Base-by-base conservation (phyloP, 257 asterid genomes). In the Petunia secreta region DNA sequence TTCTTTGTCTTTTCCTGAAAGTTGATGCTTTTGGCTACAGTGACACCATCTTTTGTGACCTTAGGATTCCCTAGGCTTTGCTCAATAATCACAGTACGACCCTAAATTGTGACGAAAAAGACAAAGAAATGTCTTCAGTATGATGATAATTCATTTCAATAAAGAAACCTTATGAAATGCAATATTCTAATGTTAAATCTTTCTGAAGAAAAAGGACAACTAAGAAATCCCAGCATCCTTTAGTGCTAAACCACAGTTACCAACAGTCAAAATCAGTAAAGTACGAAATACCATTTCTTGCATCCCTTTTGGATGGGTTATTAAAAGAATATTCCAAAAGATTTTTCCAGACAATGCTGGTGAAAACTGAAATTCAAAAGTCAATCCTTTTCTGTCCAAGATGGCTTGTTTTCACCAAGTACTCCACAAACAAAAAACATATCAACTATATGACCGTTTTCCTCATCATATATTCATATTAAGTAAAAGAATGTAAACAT, bases 1-100 rank as follows among this genome's bases (percentile, higher is more conserved):
- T 92, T 92, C 86, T 94, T 94, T 63, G 93, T 85, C 86, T 87
- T 94, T 46, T 92, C 88, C 55, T 86, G 60, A 76, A 94, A 92
- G n/a, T 71, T 88, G 77, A 94, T 90, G 88, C 96, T 91, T 85
- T 88, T 92, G 79, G 98, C 98, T 82, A 94, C 98, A 52, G 97
- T 91, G 54, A 88, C 98, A 68, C 97, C 98, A 84, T 94, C 98
- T 85, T 94, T 94, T 36, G 98, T 94, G 88, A 94, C 89, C 87
- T 91, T 89, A 64, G 96, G 98, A 54, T 80, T 43, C 77, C 89
- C 85, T 40, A 83, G 86, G 79, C 83, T 84, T 87, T 75, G 86
- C 83, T 92, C 91, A 75, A 94, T 92, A 78, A 94, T 92, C 80
- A 92, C 98, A 63, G 85, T 86, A 64, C 96, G 94, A 1, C 98